Percentiles rank a stretch among this genome's conserved stretches.
These are phyloP conservation scores for Myriosclerotinia curreyana DNA, from an alignment of 2,329 filamentous ascomycete species.

Conservation along the genomic window DNA sequence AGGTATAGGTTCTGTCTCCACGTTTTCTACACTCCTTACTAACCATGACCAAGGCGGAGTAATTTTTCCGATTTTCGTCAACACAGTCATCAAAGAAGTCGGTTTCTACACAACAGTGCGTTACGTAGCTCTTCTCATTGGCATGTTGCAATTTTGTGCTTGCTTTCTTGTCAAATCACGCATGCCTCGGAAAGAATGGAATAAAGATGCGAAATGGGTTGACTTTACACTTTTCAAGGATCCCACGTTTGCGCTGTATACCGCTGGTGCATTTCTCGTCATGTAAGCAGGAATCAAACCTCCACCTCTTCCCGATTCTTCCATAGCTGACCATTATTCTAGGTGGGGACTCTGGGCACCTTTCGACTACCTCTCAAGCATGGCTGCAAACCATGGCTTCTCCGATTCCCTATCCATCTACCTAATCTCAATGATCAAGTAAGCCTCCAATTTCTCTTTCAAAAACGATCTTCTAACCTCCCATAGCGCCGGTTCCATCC, in stretches of 20 bases:
- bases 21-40: slow-evolving; percentile 35
- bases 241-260: slow-evolving; percentile 10
- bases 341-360: slow-evolving; percentile 41
- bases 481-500: slow-evolving; percentile 44
- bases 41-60: slow-evolving; percentile 36
- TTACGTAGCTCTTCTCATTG: slow-evolving; percentile 10
- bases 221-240: slow-evolving; percentile 35
- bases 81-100: slow-evolving; percentile 39
- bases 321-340: slow-evolving; percentile 17
- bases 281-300: neutral
- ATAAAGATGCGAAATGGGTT: slow-evolving; percentile 35
- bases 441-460: neutral
- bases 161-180: slow-evolving; percentile 13
- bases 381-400: slow-evolving; percentile 45
- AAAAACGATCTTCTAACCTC: slow-evolving; percentile 45
- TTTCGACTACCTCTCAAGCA: slow-evolving; percentile 25
- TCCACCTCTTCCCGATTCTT: neutral
- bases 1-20: slow-evolving; percentile 44
- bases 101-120: slow-evolving; percentile 10
- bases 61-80: slow-evolving; percentile 12
- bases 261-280: slow-evolving; percentile 12
- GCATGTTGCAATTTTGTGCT: neutral
- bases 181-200: slow-evolving; percentile 10
- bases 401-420: slow-evolving; percentile 47
- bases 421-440: slow-evolving; percentile 17